A percentile compares a stretch with the other conserved stretches of the same genome.
These are phyloP conservation scores for Gossypium schwendimanii DNA, from an alignment of 441 rosid genomes.

Conservation along the genomic window DNA sequence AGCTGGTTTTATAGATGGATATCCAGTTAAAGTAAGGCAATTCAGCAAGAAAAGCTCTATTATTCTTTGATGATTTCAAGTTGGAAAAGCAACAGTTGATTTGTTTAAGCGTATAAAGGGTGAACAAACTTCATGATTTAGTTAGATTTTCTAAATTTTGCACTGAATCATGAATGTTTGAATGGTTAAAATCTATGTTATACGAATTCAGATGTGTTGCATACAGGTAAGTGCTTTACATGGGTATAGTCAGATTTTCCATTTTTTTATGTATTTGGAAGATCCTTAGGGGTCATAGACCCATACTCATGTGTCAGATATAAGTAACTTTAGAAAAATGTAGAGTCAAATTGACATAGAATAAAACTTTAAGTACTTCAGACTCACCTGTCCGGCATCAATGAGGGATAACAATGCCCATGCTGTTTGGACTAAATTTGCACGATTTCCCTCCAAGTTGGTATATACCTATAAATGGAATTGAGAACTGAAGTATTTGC, in stretches of 20 bases:
- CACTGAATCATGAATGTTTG: no score
- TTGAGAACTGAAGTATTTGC: not conserved
- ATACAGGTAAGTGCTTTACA: no score
- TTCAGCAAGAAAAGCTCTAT: not conserved
- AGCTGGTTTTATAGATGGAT: no score
- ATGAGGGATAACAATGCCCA: slow-evolving; percentile 43
- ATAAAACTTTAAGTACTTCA: not conserved
- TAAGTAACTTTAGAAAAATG: no score
- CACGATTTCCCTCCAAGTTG: slow-evolving; percentile 24
- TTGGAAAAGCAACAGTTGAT: not conserved
- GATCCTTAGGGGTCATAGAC: no score
- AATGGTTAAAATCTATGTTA: no score
- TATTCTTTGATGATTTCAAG: not conserved
- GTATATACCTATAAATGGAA: slow-evolving; percentile 28
- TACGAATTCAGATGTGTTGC: no score
- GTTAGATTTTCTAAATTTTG: not conserved
- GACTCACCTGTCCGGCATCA: slow-evolving; percentile 31
- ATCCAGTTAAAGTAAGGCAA: not conserved
- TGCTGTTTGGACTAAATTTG: slow-evolving; percentile 37
- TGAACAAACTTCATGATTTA: not conserved
- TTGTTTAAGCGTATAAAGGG: not conserved
- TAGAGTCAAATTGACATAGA: no score
- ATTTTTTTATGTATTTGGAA: no score
- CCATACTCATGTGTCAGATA: no score
- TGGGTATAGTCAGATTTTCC: not conserved